Evolutionary conservation across 2,329 filamentous ascomycete genomes (phyloP).

Genomic region (Lojkania enalia): DNA sequence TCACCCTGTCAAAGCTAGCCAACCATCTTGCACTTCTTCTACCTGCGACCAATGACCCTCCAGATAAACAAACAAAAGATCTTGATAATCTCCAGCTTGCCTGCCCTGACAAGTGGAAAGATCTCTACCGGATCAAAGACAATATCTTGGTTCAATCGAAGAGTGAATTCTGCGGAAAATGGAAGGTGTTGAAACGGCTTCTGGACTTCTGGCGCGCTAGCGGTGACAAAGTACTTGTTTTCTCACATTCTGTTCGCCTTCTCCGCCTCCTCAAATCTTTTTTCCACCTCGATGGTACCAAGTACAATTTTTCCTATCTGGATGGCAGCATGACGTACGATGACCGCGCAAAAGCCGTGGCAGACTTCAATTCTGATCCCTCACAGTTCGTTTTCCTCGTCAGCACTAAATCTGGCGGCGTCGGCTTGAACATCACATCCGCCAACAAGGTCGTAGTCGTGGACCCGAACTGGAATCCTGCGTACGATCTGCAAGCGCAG

Average conservation of each 20-base stretch:
- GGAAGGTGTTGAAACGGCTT: conserved; percentile 85
- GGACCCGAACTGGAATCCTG: conserved; percentile 97
- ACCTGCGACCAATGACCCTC: conserved; percentile 64
- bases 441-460: conserved; percentile 98
- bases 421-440: conserved; percentile 93
- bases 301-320: conserved; percentile 88
- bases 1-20: conserved; percentile 80
- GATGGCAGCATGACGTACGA: conserved; percentile 84
- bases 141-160: conserved; percentile 81
- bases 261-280: conserved; percentile 82
- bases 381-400: conserved; percentile 94
- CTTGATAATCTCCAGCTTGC: conserved; percentile 73
- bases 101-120: conserved; percentile 73
- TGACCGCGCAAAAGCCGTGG: conserved; percentile 78
- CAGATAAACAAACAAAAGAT: conserved; percentile 77
- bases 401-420: conserved; percentile 88
- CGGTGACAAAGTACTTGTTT: conserved; percentile 93
- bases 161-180: conserved; percentile 93
- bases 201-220: conserved; percentile 87
- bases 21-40: conserved; percentile 92
- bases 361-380: conserved; percentile 88
- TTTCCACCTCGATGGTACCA: conserved; percentile 74
- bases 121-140: conserved; percentile 74
- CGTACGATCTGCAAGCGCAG: conserved; percentile 92
- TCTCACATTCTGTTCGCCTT: conserved; percentile 87